Evolutionary conservation across 2,329 filamentous ascomycete genomes (phyloP), one percentile per base, ranked within the genome.

Genomic region (Phialemonium atrogriseum): DNA sequence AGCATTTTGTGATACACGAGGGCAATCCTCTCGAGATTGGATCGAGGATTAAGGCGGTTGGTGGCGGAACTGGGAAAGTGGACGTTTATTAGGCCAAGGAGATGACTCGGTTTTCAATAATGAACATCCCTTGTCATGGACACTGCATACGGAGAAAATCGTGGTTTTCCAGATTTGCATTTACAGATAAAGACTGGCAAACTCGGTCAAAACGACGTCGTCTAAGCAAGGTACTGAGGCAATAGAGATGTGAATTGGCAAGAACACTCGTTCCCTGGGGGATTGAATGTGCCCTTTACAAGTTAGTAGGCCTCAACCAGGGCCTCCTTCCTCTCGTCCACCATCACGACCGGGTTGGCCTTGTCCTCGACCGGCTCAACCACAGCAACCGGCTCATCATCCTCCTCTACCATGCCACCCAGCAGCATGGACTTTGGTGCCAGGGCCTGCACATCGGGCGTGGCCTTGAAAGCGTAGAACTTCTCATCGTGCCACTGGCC

Each of bases 1-100:
- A 58, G 0, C 68, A 80, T 40, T 82, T 80, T 54, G 62, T 79
- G 4, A 60, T 82, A 5, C 75, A 65, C 31, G 77, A 82, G 47
- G 76, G 76, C 0, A 75, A 61, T 42, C 78, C 78, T 13, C 46
- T 83, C 38, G 64, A 76, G 43, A 70, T 80, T 46, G 70, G 67
- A 5, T 64, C 65, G 5, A 54, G 68, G 28, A 62, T 80, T 25
- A 64, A 64, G 47, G 73, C 65, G 9, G 66, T 78, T 10, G 65
- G 61, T 6, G 59, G 58, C 32, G 66, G 67, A 5, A 33, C 49
- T 16, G 55, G 54, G 8, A 18, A 47, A 58, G 37, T 57, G 45
- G 34, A 41, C 58, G 27, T 70, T 51, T 51, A 52, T 52, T 35
- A n/a, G n/a, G n/a, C n/a, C n/a, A n/a, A n/a, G n/a, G n/a, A n/a